Base-by-base conservation (phyloP, 352 stramenopile species). In the Phytophthora sojae region DNA sequence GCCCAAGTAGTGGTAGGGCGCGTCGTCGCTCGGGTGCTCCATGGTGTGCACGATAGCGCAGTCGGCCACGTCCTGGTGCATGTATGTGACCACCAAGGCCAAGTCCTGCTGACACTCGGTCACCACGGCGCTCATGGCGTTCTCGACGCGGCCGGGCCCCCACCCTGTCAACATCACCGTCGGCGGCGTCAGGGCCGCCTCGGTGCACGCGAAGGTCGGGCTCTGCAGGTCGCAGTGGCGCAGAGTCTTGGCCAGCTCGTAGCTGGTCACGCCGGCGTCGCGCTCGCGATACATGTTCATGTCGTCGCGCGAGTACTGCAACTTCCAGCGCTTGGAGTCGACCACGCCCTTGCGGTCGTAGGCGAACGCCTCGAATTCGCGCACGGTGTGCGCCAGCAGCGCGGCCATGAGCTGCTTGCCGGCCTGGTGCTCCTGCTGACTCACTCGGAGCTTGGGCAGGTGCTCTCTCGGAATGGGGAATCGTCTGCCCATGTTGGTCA, bases 51-150 rank as follows among this genome's bases (percentile, higher is more conserved):
- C 68, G 14, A 86, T 71, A 21, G 78, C 78, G 51, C 81, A 89
- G 68, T 89, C 81, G 29, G 76, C 76, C 42, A 89, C 81, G 42
- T 86, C 78, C 17, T 85, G 71, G 64, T 89, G 76, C 67, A 89
- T 80, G 60, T 83, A 86, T 11, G 75, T 80, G 52, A 89, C 78
- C 0, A 85, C 78, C 32, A 89, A 71, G 57, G 81, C 71, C 32
- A 89, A 63, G 42, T 86, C 78, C 30, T 83, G 66, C 21, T 86
- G 81, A 52, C 66, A 75, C 58, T 77, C 66, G n/a, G 81, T 82
- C 1, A 86, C 74, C 1, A 89, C 73, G 5, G 78, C 77, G 25
- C 83, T 76, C 78, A 89, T 83, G 11, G 76, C 76, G 62, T 89
- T 73, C 30, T 89, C 73, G 1, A 89, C 63, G 4, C 67, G 73